Evolutionary conservation across 805 yeast species (phyloP), one percentile per base, ranked within the genome.

Genomic region (Yarrowia sp.): DNA sequence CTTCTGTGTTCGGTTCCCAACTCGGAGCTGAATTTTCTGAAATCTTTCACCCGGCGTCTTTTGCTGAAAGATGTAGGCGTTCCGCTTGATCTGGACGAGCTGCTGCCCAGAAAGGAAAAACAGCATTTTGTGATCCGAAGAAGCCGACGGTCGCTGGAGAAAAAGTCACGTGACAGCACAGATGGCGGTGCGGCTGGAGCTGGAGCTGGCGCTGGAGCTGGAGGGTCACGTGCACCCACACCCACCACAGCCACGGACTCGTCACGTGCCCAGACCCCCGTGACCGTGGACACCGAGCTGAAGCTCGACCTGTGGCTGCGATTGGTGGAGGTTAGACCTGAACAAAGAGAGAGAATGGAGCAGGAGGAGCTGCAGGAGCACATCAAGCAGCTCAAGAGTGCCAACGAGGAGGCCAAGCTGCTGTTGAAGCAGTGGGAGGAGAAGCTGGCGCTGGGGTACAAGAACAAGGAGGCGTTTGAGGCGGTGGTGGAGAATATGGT

Each of bases 401-500:
- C 82, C 20, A 72, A 85, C 36, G 72, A 71, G 30, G 73, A 71
- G 3, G 64, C 64, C 24, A 58, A 58, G 39, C 19, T 42, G 30
- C 33, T 58, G 14, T 73, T 84, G 14, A 75, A 80, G 14, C 79
- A 84, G 12, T 87, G 93, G 89, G 80, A 81, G 60, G 76, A 83
- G 69, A 80, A 83, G 69, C 79, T 83, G 58, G 75, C 76, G 42
- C 86, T 82, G 9, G 77, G 87, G 19, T 79, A 79, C 68, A 83
- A 81, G 50, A 96, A 92, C 75, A 89, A 90, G 73, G 84, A 84
- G 40, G 85, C 93, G 15, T 92, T 88, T 74, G 97, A 94, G 72
- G 83, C 88, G 2, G 96, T 95, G 71, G 92, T 95, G 49, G 97
- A 92, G 74, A 92, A 91, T 73, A 79, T 93, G 72, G 90, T 93